Evolutionary conservation across 768 basidiomycete species (phyloP).

Genomic region (Infundibulicybe gibba): DNA sequence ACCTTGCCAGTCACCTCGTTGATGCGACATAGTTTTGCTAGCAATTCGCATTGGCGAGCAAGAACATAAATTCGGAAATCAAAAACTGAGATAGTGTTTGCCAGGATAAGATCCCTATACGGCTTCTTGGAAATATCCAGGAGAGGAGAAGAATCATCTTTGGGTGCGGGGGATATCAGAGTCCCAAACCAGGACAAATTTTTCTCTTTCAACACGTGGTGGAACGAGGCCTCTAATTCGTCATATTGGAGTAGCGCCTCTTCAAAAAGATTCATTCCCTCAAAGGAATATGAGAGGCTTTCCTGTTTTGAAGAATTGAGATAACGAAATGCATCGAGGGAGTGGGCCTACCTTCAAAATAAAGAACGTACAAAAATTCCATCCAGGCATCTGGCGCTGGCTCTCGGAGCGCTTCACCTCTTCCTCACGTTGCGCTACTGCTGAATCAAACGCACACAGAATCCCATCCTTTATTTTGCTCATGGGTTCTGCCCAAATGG

Average conservation of each 20-base stretch:
- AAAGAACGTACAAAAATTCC: constrained; percentile 99
- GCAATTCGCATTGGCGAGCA: constrained; percentile 75
- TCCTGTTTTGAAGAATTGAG: constrained; percentile 53
- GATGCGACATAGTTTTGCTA: constrained; percentile 65
- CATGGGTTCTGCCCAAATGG: constrained; percentile 84
- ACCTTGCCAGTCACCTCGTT: constrained; percentile 72
- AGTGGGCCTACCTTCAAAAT: constrained; percentile 70
- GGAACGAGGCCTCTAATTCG: constrained; percentile 86
- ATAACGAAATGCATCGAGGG: constrained; percentile 1
- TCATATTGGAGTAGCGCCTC: constrained; percentile 89
- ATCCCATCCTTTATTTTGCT: constrained; percentile 90
- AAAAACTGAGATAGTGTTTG: constrained; percentile 89
- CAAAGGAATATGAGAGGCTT: constrained; percentile 88
- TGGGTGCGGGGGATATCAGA: constrained; percentile 62
- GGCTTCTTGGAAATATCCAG: constrained; percentile 79
- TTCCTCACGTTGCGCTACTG: constrained; percentile 79
- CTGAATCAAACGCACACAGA: constrained; percentile 77
- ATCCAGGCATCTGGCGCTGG: constrained; percentile 90
- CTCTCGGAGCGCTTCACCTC: constrained; percentile 87
- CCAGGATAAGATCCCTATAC: constrained; percentile 85
- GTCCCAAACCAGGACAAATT: constrained; percentile 92
- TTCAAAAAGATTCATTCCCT: constrained; percentile 85
- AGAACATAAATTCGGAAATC: constrained; percentile 92
- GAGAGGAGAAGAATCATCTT: constrained; percentile 80
- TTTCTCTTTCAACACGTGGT: constrained; percentile 68